A percentile compares a stretch with the other conserved stretches of the same genome.
Conservation (phyloP, 2,329 filamentous ascomycete genomes). For the Xenoacremonium recifei region DNA sequence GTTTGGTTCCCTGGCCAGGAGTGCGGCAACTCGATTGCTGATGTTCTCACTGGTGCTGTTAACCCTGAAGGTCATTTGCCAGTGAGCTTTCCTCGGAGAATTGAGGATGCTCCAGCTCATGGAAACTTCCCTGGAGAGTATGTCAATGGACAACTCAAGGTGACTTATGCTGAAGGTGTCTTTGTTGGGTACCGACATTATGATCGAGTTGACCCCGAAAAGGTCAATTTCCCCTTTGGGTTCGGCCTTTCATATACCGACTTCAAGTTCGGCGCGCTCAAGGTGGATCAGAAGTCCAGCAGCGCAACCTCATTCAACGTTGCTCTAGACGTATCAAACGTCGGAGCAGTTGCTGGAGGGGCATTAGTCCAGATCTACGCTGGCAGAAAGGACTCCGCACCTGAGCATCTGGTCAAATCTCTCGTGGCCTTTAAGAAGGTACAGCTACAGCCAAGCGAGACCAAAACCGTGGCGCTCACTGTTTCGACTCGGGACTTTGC, state of each 20-base stretch:
- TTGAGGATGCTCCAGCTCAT: conserved; percentile 64
- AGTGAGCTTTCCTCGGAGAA: conserved; percentile 57
- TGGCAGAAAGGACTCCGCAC: conserved; percentile 17
- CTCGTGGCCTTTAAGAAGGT: conserved; percentile 67
- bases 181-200: conserved; percentile 70
- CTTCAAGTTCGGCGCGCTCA: conserved; percentile 63
- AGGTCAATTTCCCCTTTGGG: conserved; percentile 64
- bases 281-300: too few relatives aligned
- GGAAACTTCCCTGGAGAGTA: conserved; percentile 57
- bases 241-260: conserved; percentile 42
- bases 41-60: conserved; percentile 62
- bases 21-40: conserved; percentile 65
- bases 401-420: conserved; percentile 50
- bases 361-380: conserved; percentile 58
- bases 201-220: conserved; percentile 54
- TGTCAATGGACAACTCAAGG: conserved; percentile 48
- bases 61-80: conserved; percentile 66
- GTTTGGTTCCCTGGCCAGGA: conserved; percentile 71
- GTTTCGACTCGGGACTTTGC: conserved; percentile 24
- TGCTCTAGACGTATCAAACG: conserved; percentile 57
- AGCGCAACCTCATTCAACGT: conserved; percentile 32
- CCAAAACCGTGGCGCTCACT: conserved; percentile 23
- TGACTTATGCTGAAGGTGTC: conserved; percentile 66
- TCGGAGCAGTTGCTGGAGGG: conserved; percentile 48
- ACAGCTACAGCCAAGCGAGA: conserved; percentile 22